Conservation (phyloP, 2,329 filamentous ascomycete species). For the Gnomoniopsis sp. region DNA sequence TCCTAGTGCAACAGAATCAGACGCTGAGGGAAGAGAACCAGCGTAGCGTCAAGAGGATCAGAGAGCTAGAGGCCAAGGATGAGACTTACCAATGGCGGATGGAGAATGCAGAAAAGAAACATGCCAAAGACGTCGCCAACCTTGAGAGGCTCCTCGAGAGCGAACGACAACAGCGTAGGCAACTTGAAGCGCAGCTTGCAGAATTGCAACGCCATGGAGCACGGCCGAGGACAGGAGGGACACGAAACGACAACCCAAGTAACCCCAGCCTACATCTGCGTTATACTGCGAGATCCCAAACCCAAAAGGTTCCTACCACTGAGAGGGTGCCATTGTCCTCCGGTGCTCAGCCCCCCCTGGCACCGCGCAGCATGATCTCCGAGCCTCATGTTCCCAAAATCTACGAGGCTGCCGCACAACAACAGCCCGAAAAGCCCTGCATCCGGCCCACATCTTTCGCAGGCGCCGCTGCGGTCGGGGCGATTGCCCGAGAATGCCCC, state of each 20-base stretch:
- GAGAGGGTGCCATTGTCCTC: background rate
- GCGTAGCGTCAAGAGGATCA: slow-evolving; percentile 30
- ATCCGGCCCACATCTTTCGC: background rate
- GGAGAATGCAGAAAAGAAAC: slow-evolving; percentile 32
- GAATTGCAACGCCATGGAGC: slow-evolving; percentile 27
- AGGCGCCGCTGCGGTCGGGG: background rate
- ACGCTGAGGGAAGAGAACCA: slow-evolving; percentile 30
- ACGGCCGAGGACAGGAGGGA: slow-evolving; percentile 18
- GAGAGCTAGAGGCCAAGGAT: slow-evolving; percentile 35
- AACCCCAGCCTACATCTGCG: background rate
- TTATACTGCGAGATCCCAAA: background rate
- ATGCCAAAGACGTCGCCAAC: slow-evolving; percentile 26
- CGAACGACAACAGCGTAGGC: slow-evolving; percentile 30
- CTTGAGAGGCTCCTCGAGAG: slow-evolving; percentile 30
- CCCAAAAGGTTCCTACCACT: background rate
- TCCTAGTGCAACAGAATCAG: slow-evolving; percentile 23
- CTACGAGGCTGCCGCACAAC: background rate
- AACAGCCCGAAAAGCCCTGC: background rate
- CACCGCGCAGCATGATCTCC: background rate
- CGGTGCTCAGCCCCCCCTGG: background rate
- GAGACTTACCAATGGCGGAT: slow-evolving; percentile 37
- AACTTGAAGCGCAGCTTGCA: slow-evolving; percentile 18
- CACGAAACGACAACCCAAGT: background rate
- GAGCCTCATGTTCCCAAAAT: background rate
- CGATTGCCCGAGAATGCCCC: background rate